Percentiles rank a stretch among this genome's conserved stretches.
Evolutionary conservation across 2,329 filamentous ascomycete genomes (phyloP).

Genomic region (Graphilbum fragrans): DNA sequence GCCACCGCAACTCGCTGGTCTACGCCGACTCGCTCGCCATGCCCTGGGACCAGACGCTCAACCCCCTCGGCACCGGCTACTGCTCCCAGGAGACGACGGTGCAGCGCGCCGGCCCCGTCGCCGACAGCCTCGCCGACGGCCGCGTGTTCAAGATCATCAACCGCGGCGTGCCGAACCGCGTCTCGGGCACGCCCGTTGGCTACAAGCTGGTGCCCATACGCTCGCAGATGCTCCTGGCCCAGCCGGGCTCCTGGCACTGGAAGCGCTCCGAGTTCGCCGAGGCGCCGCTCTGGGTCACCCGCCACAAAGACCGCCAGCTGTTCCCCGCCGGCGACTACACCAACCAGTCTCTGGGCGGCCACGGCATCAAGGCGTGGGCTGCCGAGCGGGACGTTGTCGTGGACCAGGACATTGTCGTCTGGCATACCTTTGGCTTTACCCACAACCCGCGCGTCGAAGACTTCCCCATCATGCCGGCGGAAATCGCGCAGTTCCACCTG

Average conservation of each 20-base stretch:
- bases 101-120: constrained; percentile 27
- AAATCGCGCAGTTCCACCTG: constrained; percentile 35
- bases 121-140: constrained; percentile 37
- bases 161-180: constrained; percentile 24
- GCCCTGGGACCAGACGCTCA: constrained; percentile 23
- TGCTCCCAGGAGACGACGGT: constrained; percentile 28
- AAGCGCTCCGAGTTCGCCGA: constrained; percentile 27
- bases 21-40: constrained; percentile 26
- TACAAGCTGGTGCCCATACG: constrained; percentile 33
- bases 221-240: constrained; percentile 28
- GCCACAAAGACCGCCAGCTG: constrained; percentile 28
- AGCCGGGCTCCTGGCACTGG: constrained; percentile 25
- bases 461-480: constrained; percentile 57
- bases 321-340: constrained; percentile 29
- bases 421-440: constrained; percentile 47
- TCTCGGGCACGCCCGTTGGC: constrained; percentile 28
- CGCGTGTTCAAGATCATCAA: constrained; percentile 37
- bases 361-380: constrained; percentile 17
- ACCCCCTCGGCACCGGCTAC: constrained; percentile 38
- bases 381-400: constrained; percentile 16
- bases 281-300: constrained; percentile 32
- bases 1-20: constrained; percentile 38
- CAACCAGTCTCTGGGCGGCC: constrained; percentile 27
- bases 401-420: constrained; percentile 27
- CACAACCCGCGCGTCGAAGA: constrained; percentile 55